Conservation (phyloP, 2,329 filamentous ascomycete species). For the Neodidymelliopsis sp. region DNA sequence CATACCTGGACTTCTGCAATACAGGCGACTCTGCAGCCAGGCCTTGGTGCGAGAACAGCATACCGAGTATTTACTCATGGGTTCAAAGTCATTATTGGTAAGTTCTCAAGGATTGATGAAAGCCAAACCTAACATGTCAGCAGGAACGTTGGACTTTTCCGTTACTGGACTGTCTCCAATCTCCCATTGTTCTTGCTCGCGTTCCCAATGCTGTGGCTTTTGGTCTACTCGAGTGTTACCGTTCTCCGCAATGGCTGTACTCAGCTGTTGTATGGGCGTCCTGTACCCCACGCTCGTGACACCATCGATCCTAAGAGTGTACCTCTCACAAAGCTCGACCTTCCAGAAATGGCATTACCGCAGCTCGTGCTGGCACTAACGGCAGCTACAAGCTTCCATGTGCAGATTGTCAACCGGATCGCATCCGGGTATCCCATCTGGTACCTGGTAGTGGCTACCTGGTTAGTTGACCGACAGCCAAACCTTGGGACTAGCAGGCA, state of each 20-base stretch:
- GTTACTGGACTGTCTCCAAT: slow-evolving; percentile 90
- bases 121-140: slow-evolving; percentile 13
- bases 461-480: slow-evolving; percentile 21
- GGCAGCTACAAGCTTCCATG: slow-evolving; percentile 83
- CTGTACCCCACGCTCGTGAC: slow-evolving; percentile 24
- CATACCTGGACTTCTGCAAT: slow-evolving; percentile 71
- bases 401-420: slow-evolving; percentile 91
- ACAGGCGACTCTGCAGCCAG: slow-evolving; percentile 42
- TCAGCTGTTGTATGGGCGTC: slow-evolving; percentile 41
- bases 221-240: slow-evolving; percentile 64
- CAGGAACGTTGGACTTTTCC: slow-evolving; percentile 87
- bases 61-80: slow-evolving; percentile 90
- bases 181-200: slow-evolving; percentile 87
- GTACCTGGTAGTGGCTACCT: slow-evolving; percentile 78
- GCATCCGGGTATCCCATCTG: slow-evolving; percentile 88
- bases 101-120: slow-evolving; percentile 34
- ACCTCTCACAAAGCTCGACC: slow-evolving; percentile 14
- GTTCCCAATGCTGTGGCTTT: slow-evolving; percentile 74
- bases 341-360: slow-evolving; percentile 66
- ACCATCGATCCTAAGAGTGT: slow-evolving; percentile 12
- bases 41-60: slow-evolving; percentile 75
- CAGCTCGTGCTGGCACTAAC: slow-evolving; percentile 76
- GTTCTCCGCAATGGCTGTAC: slow-evolving; percentile 53
- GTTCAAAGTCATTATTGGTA: slow-evolving; percentile 93
- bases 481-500: background rate